Conservation (phyloP, 2,329 filamentous ascomycete species). For the Cladosporium sp. region DNA sequence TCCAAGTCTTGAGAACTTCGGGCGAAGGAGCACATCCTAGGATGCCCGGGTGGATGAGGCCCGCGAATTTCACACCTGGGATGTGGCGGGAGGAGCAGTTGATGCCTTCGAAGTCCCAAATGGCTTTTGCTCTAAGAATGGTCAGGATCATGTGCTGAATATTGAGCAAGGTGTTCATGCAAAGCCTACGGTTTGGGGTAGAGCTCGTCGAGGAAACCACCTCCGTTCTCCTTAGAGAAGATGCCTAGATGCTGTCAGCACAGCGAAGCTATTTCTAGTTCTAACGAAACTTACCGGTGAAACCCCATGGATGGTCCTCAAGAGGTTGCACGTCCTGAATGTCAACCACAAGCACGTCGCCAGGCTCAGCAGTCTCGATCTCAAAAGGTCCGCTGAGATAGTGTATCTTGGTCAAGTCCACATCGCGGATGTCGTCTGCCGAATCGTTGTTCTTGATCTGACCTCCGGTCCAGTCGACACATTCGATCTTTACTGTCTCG, state of each 20-base stretch:
- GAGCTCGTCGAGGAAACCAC: slow-evolving; percentile 81
- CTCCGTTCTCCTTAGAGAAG: slow-evolving; percentile 76
- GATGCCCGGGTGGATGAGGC: slow-evolving; percentile 88
- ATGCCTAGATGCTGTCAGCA: slow-evolving; percentile 33
- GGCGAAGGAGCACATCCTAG: slow-evolving; percentile 81
- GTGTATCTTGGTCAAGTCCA: slow-evolving; percentile 79
- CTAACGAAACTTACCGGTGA: slow-evolving; percentile 55
- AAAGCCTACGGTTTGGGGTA: slow-evolving; percentile 70
- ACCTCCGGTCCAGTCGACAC: slow-evolving; percentile 69
- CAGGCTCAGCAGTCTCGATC: slow-evolving; percentile 76
- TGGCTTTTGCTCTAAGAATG: slow-evolving; percentile 61
- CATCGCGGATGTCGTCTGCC: slow-evolving; percentile 80
- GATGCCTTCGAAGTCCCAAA: slow-evolving; percentile 74
- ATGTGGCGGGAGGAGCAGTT: slow-evolving; percentile 83
- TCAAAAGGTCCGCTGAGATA: slow-evolving; percentile 89
- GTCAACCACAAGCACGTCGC: slow-evolving; percentile 79
- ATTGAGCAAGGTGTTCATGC: slow-evolving; percentile 1
- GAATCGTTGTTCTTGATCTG: slow-evolving; percentile 86
- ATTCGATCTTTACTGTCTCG: slow-evolving; percentile 91
- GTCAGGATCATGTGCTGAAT: not conserved
- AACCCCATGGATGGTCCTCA: slow-evolving; percentile 82
- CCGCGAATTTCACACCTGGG: slow-evolving; percentile 76
- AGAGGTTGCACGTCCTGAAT: slow-evolving; percentile 92
- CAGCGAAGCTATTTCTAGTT: not conserved
- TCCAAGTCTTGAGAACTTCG: slow-evolving; percentile 77